phyloP scores from a whole-genome alignment of 306 rosid species.

The Quercus variabilis region DNA sequence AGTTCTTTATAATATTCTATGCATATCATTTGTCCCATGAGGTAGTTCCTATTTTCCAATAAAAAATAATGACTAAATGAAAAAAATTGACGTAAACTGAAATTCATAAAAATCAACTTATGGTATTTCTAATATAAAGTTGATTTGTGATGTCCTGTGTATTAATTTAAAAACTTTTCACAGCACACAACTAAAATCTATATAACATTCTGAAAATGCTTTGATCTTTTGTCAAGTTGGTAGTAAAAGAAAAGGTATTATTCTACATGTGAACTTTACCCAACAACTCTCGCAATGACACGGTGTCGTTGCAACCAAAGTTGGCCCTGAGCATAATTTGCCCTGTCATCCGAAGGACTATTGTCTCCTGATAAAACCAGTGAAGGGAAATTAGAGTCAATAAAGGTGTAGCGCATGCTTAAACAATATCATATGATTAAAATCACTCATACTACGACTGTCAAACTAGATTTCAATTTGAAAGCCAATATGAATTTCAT shows the following conservation, averaged over 20 bases:
- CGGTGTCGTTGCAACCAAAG: conserved; percentile 62
- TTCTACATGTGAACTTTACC: conserved; percentile 33
- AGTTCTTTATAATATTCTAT: too few species aligned
- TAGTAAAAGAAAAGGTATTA: neutral
- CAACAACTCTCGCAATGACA: conserved; percentile 71
- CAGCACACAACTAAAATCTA: neutral
- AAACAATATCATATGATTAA: neutral
- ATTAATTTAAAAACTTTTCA: neutral
- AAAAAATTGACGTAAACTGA: neutral
- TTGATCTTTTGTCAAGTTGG: neutral
- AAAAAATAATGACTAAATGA: too few species aligned
- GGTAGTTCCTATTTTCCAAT: too few species aligned
- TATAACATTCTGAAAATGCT: neutral
- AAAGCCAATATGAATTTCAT: neutral
- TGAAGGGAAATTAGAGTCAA: neutral
- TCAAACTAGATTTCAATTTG: neutral
- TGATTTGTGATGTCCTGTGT: neutral
- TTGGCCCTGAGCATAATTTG: conserved; percentile 59
- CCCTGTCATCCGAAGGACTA: conserved; percentile 48
- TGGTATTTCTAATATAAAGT: neutral
- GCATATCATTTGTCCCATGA: too few species aligned
- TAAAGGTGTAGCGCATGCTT: neutral
- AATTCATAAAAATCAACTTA: neutral
- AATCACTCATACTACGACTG: neutral
- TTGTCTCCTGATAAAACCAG: conserved; percentile 59